Conservation (phyloP, 306 rosid species). For the Prunus mira region DNA sequence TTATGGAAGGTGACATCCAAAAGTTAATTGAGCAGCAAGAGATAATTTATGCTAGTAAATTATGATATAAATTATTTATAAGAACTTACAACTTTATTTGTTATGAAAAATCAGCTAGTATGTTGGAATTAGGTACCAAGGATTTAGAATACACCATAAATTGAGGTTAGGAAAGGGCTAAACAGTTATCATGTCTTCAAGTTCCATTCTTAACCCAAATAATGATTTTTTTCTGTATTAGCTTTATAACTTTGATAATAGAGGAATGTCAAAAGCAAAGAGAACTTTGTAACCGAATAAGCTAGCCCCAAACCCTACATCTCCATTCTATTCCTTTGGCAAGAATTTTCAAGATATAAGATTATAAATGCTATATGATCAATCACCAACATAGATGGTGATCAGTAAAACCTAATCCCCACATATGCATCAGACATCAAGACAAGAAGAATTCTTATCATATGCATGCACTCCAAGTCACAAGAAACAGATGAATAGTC, state of each 20-base stretch:
- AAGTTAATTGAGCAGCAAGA: background rate
- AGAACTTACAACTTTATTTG: background rate
- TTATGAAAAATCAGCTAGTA: background rate
- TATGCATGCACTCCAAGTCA: background rate
- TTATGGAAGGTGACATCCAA: slow-evolving; percentile 18
- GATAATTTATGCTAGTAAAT: background rate
- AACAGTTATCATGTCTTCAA: background rate
- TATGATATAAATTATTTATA: background rate
- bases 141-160: background rate
- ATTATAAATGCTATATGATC: background rate
- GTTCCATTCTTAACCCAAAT: background rate
- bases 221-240: background rate
- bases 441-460: background rate
- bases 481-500: background rate
- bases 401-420: background rate
- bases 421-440: background rate
- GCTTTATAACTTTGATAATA: background rate
- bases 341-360: background rate
- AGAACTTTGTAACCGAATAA: background rate
- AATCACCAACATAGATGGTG: background rate
- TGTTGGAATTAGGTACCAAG: background rate
- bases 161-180: background rate
- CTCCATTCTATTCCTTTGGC: background rate
- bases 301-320: background rate
- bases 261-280: background rate